Evolutionary conservation across 306 rosid genomes (phyloP), one percentile per base, ranked within the genome.

Genomic region (Ochetophila trinervis): DNA sequence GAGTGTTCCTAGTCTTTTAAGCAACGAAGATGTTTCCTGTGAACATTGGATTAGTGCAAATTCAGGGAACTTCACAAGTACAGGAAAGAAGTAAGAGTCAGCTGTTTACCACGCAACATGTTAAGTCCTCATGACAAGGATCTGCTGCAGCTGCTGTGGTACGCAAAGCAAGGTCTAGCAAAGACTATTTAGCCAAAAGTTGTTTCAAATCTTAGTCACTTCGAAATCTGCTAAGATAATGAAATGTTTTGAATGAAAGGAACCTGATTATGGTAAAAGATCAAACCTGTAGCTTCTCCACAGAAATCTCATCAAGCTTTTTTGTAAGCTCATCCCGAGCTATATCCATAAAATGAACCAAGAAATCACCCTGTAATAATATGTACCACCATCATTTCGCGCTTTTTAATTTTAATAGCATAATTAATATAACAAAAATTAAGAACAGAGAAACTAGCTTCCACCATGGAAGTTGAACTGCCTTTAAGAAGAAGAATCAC

Each of bases 331-430:
- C 98, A 63, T 93, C 97, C 61, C 88, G 83, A 67, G 98, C 93
- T 62, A 93, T 93, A 83, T 93, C 98, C 98, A 89, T 89, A 76
- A 93, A 93, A 81, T 93, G 95, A 63, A 93, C 98, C 74, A 93
- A 86, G 87, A 89, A 93, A 83, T 93, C 98, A 71, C 97, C 98
- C 98, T 93, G 88, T 53, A 76, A 48, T 58, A 55, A n/a, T n/a
- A 63, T 34, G 4, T 27, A 27, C 32, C 3, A 55, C 27, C 57
- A 45, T 34, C 36, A 58, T 48, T 54, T 62, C 14, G 51, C 23
- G 30, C 72, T 17, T 18, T 8, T 14, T 57, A 10, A 18, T 32
- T 56, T 22, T 60, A 67, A 62, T 62, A 56, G 62, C 24, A 54
- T 20, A 20, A 55, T 60, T 65, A 70, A 77, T 58, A 55, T 37